A percentile compares a stretch with the other conserved stretches of the same genome.
Evolutionary conservation across 2,329 filamentous ascomycete genomes (phyloP).

Genomic region (Paecilomyces sp.): DNA sequence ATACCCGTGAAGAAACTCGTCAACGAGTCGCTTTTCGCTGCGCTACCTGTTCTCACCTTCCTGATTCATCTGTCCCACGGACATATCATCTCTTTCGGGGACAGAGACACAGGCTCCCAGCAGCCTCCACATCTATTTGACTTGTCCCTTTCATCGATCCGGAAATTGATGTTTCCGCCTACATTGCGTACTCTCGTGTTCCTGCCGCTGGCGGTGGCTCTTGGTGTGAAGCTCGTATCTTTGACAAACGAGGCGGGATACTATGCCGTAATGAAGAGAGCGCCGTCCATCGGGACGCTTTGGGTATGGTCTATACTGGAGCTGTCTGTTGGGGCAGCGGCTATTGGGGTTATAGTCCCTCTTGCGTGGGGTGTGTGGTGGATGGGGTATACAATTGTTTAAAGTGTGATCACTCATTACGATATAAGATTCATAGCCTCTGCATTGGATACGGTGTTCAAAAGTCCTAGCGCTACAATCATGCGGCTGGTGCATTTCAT

Average conservation of each 20-base stretch:
- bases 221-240: slow-evolving; percentile 72
- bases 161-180: slow-evolving; percentile 1
- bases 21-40: slow-evolving; percentile 28
- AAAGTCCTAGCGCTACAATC: not conserved
- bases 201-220: slow-evolving; percentile 22
- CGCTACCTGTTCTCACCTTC: slow-evolving; percentile 36
- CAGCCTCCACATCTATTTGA: slow-evolving; percentile 14
- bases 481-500: not conserved
- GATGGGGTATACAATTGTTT: slow-evolving; percentile 45
- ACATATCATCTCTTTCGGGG: slow-evolving; percentile 30
- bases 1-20: slow-evolving; percentile 24
- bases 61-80: slow-evolving; percentile 40
- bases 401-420: not conserved
- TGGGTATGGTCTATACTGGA: slow-evolving; percentile 95
- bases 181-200: slow-evolving; percentile 27
- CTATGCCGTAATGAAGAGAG: slow-evolving; percentile 82
- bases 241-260: slow-evolving; percentile 76
- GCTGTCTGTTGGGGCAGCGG: slow-evolving; percentile 62
- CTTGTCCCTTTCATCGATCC: slow-evolving; percentile 3
- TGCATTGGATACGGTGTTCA: not conserved
- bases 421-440: not conserved
- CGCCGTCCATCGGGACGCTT: slow-evolving; percentile 78
- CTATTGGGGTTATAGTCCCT: slow-evolving; percentile 48
- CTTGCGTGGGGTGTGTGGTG: slow-evolving; percentile 45
- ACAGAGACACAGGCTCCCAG: slow-evolving; percentile 2